Percentiles rank a stretch among this genome's conserved stretches.
Evolutionary conservation across 495 filamentous ascomycete species (phyloP).

Genomic region (Podospora pseudoanserina): DNA sequence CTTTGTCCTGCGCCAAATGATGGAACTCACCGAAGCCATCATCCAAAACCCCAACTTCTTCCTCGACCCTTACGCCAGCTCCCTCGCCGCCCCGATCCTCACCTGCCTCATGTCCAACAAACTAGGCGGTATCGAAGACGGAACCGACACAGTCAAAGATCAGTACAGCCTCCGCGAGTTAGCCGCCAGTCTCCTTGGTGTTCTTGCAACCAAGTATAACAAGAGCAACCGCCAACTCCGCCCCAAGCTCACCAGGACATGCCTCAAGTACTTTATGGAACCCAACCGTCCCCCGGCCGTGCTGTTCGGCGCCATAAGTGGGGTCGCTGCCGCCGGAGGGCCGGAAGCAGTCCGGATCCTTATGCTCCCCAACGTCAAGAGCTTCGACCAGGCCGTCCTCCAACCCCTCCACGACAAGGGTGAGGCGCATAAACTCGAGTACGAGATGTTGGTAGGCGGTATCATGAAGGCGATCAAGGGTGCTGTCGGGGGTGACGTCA

Average conservation of each 20-base stretch:
- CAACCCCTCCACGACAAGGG: slow-evolving; percentile 57
- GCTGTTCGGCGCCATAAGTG: slow-evolving; percentile 82
- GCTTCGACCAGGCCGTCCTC: slow-evolving; percentile 66
- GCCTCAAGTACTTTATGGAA: slow-evolving; percentile 85
- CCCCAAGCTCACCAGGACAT: slow-evolving; percentile 83
- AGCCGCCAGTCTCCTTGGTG: slow-evolving; percentile 70
- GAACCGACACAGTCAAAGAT: slow-evolving; percentile 43
- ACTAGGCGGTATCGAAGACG: slow-evolving; percentile 55
- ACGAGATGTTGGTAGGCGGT: slow-evolving; percentile 58
- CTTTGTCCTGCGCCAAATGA: slow-evolving; percentile 83
- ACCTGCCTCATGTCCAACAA: slow-evolving; percentile 88
- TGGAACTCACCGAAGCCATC: slow-evolving; percentile 79
- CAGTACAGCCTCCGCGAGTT: slow-evolving; percentile 82
- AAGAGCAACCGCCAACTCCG: slow-evolving; percentile 71
- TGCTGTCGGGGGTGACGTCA: slow-evolving; percentile 1
- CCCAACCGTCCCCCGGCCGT: slow-evolving; percentile 72
- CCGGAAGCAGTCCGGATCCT: slow-evolving; percentile 73
- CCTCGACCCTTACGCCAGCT: slow-evolving; percentile 84
- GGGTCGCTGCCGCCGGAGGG: slow-evolving; percentile 71
- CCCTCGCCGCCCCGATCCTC: slow-evolving; percentile 80
- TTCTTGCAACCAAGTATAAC: slow-evolving; percentile 71
- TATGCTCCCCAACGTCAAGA: slow-evolving; percentile 72
- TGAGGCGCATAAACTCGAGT: slow-evolving; percentile 53
- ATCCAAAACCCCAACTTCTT: slow-evolving; percentile 79
- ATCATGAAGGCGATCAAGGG: slow-evolving; percentile 57